Conservation (phyloP, 352 stramenopile species). For the Phytophthora pisi region DNA sequence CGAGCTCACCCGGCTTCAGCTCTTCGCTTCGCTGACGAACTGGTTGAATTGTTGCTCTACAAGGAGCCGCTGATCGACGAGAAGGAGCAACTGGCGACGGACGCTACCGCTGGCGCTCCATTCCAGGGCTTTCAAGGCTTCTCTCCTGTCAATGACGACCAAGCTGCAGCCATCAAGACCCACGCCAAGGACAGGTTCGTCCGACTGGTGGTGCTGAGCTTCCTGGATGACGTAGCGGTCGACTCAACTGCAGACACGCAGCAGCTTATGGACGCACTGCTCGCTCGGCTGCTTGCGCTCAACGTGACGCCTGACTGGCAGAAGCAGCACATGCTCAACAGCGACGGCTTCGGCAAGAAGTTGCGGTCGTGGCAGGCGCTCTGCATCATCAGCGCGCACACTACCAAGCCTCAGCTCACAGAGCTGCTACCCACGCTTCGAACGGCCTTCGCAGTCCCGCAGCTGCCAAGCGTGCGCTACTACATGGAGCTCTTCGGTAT, state of each 20-base stretch:
- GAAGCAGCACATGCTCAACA: slow-evolving; percentile 89
- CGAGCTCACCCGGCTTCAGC: slow-evolving; percentile 53
- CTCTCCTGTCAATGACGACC: slow-evolving; percentile 5
- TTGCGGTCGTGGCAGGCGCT: slow-evolving; percentile 82
- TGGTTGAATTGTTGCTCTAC: slow-evolving; percentile 75
- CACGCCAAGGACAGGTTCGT: slow-evolving; percentile 70
- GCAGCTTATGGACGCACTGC: slow-evolving; percentile 43
- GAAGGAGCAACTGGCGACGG: slow-evolving; percentile 52
- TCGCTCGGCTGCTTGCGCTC: slow-evolving; percentile 51
- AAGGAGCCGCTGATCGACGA: slow-evolving; percentile 79
- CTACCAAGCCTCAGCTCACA: slow-evolving; percentile 34
- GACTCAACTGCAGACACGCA: slow-evolving; percentile 29
- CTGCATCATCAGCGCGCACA: slow-evolving; percentile 68
- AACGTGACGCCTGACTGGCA: slow-evolving; percentile 65
- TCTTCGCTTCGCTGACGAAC: slow-evolving; percentile 63
- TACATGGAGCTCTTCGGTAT: slow-evolving; percentile 89
- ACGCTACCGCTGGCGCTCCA: slow-evolving; percentile 7
- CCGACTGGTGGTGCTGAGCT: slow-evolving; percentile 68
- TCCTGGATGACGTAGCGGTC: slow-evolving; percentile 61
- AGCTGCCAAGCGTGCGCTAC: slow-evolving; percentile 72
- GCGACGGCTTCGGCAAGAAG: slow-evolving; percentile 78
- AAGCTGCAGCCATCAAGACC: slow-evolving; percentile 32
- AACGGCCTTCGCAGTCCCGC: slow-evolving; percentile 60
- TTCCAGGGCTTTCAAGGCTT: slow-evolving; percentile 37
- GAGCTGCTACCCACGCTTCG: slow-evolving; percentile 41